Evolutionary conservation across 2,329 filamentous ascomycete species (phyloP).

Genomic region (Aspergillus sp.): DNA sequence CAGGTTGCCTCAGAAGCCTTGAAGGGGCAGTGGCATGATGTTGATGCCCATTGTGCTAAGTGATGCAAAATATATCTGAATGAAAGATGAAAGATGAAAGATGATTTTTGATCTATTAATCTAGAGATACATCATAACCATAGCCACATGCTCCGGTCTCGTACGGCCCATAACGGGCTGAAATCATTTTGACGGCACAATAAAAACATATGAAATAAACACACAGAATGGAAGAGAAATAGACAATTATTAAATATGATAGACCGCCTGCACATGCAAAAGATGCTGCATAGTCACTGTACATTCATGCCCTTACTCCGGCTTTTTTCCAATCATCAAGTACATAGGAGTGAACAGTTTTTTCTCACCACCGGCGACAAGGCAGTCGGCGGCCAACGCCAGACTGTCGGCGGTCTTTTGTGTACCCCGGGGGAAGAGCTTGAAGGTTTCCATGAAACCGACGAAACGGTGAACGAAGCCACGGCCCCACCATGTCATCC

Average conservation of each 20-base stretch:
- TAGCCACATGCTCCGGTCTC: constrained; percentile 6
- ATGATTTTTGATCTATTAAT: constrained; percentile 2
- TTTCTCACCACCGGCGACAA: constrained; percentile 82
- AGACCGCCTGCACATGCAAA: constrained; percentile 20
- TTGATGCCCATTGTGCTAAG: no score
- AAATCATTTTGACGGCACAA: background rate
- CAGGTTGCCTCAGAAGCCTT: no score
- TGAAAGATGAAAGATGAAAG: background rate
- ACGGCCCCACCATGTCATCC: constrained; percentile 86
- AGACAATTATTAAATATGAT: constrained; percentile 19
- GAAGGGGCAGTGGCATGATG: no score
- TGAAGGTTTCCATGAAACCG: constrained; percentile 71
- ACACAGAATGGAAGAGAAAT: constrained; percentile 5
- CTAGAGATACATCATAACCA: constrained; percentile 8
- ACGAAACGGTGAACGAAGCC: constrained; percentile 73
- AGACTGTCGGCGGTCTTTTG: constrained; percentile 94
- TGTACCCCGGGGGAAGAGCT: constrained; percentile 76
- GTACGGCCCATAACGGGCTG: background rate
- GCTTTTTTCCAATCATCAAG: constrained; percentile 91
- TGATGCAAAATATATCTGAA: no score
- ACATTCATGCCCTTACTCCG: constrained; percentile 43
- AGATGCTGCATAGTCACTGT: constrained; percentile 11
- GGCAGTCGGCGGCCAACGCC: constrained; percentile 74
- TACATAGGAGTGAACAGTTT: constrained; percentile 99
- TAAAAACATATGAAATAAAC: constrained; percentile 7